Base-by-base conservation (phyloP, 2,329 filamentous ascomycete species). In the Monilinia laxa region DNA sequence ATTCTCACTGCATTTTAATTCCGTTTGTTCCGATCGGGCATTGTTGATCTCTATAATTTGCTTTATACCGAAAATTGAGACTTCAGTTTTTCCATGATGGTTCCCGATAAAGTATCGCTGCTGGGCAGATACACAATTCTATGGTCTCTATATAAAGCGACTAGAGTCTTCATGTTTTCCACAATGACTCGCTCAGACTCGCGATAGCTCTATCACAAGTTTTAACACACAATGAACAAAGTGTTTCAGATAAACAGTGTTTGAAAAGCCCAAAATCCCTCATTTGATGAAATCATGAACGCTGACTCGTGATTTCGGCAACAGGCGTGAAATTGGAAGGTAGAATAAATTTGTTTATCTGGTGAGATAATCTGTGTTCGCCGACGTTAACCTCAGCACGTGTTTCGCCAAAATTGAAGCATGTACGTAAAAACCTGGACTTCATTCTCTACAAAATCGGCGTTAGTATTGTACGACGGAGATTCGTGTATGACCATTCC, bases 201-300 rank as follows among this genome's bases (percentile, higher is more conserved):
- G 23, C 20, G 18, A 16, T 38, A n/a, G 51, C 31, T 7, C 4
- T 14, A 38, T 40, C 10, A 18, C 12, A 4, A 6, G 51, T 28
- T 38, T 51, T 14, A 38, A 60, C 45, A 12, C n/a, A 51, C 49
- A n/a, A 51, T 20, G 16, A 38, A 60, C 45, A 25, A 51, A n/a
- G 3, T 12, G 58, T 62, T 62, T 62, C 58, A 62, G 16, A 25
- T 52, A 62, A 51, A 51, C 9, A 23, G 25, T 20, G 45, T 51
- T 20, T 62, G 2, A 62, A 51, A 20, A 14, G 45, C 14, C n/a
- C 14, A 49, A 25, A 20, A n/a, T 3, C 9, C 6, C 23, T 62
- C 28, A 62, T 62, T 62, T 45, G 45, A 60, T 35, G 16, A 52
- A 20, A 10, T 4, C 9, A 51, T 51, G 14, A 23, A 62, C 45